Conservation (phyloP, 1,284 basidiomycete species). For the Malassezia vespertilionis region DNA sequence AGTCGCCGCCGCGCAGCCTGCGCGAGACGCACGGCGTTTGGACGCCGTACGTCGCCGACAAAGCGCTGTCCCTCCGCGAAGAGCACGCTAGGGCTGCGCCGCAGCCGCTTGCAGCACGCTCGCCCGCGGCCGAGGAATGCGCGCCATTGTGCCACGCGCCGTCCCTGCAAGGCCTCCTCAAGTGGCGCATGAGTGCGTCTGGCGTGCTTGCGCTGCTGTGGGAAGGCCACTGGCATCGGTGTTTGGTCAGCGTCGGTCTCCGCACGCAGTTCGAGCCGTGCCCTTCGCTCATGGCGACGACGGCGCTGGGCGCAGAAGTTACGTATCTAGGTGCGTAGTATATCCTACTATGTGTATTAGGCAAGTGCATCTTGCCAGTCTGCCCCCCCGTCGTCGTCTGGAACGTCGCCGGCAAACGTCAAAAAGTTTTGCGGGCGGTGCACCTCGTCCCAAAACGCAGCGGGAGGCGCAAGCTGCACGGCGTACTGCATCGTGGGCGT, state of each 20-base stretch:
- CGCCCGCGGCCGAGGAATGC: neutral
- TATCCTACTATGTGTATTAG: conserved; percentile 8
- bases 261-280: conserved; percentile 60
- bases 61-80: conserved; percentile 15
- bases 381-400: conserved; percentile 24
- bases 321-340: conserved; percentile 2
- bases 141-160: no score
- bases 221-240: conserved; percentile 81
- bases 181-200: conserved; percentile 68
- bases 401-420: conserved; percentile 27
- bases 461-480: conserved; percentile 78
- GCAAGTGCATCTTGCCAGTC: conserved; percentile 42
- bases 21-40: conserved; percentile 7
- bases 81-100: neutral
- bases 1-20: neutral
- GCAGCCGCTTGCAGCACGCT: neutral
- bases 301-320: conserved; percentile 7
- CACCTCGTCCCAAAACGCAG: conserved; percentile 89
- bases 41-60: neutral
- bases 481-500: conserved; percentile 70
- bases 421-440: conserved; percentile 59
- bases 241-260: conserved; percentile 77
- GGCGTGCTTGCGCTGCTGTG: conserved; percentile 72
- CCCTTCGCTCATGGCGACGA: neutral
- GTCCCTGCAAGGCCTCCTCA: conserved; percentile 60